These are phyloP conservation scores for Rhynchosporium secalis DNA, from an alignment of 2,329 filamentous ascomycete genomes.

Conservation along the genomic window DNA sequence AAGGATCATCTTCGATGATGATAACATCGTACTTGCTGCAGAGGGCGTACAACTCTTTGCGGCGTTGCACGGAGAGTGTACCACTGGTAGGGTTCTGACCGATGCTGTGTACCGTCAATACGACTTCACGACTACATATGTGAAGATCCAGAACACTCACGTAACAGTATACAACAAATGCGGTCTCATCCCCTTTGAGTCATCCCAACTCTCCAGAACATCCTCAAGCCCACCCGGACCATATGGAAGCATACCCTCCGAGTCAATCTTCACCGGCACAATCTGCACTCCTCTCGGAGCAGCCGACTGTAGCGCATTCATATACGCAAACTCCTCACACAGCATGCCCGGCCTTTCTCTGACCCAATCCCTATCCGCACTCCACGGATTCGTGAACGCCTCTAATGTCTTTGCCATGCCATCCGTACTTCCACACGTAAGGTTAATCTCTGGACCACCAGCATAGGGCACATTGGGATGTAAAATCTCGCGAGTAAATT, in stretches of 20 bases:
- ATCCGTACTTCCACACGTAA: slow-evolving; percentile 83
- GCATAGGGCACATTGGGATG: slow-evolving; percentile 81
- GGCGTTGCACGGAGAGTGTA: slow-evolving; percentile 69
- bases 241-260: slow-evolving; percentile 73
- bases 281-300: slow-evolving; percentile 63
- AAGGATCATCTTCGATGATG: slow-evolving; percentile 92
- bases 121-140: neutral
- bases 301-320: slow-evolving; percentile 69
- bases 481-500: slow-evolving; percentile 74
- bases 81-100: slow-evolving; percentile 88
- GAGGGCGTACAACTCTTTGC: slow-evolving; percentile 76
- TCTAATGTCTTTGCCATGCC: slow-evolving; percentile 78
- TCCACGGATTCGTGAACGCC: slow-evolving; percentile 75
- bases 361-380: slow-evolving; percentile 64
- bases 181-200: slow-evolving; percentile 69
- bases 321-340: slow-evolving; percentile 79
- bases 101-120: slow-evolving; percentile 52
- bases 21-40: slow-evolving; percentile 85
- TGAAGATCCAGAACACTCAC: slow-evolving; percentile 51
- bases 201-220: slow-evolving; percentile 81
- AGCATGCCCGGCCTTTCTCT: slow-evolving; percentile 74
- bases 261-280: slow-evolving; percentile 73
- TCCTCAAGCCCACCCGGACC: slow-evolving; percentile 75
- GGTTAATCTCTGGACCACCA: slow-evolving; percentile 72
- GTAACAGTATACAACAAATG: slow-evolving; percentile 89